A percentile compares a stretch with the other conserved stretches of the same genome.
Conservation (phyloP, 495 filamentous ascomycete genomes). For the Tuber calosporum region DNA sequence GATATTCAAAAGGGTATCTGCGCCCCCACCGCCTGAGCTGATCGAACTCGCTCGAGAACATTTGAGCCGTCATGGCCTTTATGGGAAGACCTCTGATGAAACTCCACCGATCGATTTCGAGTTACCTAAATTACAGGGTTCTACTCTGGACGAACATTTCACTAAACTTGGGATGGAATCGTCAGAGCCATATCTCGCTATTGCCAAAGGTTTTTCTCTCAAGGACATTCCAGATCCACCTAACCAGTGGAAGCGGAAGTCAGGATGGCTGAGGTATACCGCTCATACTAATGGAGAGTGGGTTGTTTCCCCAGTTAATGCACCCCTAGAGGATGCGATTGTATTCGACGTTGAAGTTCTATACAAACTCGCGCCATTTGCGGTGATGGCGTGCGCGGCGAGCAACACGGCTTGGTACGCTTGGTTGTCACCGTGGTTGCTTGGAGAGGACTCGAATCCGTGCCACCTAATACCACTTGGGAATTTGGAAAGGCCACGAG, state of each 20-base stretch:
- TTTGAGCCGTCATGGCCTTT: slow-evolving; percentile 76
- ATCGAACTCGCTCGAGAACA: slow-evolving; percentile 75
- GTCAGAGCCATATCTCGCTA: slow-evolving; percentile 74
- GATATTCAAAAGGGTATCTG: slow-evolving; percentile 56
- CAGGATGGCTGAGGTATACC: slow-evolving; percentile 93
- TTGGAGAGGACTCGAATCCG: slow-evolving; percentile 70
- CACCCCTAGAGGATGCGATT: slow-evolving; percentile 70
- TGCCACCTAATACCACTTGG: slow-evolving; percentile 81
- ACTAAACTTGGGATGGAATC: slow-evolving; percentile 79
- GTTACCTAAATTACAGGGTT: slow-evolving; percentile 69
- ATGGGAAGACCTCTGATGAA: slow-evolving; percentile 77
- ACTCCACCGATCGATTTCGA: slow-evolving; percentile 74
- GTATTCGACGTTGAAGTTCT: slow-evolving; percentile 96
- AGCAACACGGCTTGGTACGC: slow-evolving; percentile 88
- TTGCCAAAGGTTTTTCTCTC: slow-evolving; percentile 65
- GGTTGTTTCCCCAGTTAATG: slow-evolving; percentile 48
- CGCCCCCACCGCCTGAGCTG: slow-evolving; percentile 55
- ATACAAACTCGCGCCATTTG: slow-evolving; percentile 84
- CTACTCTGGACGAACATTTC: slow-evolving; percentile 89
- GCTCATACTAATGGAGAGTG: slow-evolving; percentile 50
- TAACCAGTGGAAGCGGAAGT: slow-evolving; percentile 66
- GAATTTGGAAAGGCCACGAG: slow-evolving; percentile 57
- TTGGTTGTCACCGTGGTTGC: slow-evolving; percentile 92
- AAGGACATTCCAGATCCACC: slow-evolving; percentile 65
- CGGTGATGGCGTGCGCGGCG: slow-evolving; percentile 91